phyloP scores from a whole-genome alignment of 371 early-diverging fungal genomes.

The Mucor indicus region DNA sequence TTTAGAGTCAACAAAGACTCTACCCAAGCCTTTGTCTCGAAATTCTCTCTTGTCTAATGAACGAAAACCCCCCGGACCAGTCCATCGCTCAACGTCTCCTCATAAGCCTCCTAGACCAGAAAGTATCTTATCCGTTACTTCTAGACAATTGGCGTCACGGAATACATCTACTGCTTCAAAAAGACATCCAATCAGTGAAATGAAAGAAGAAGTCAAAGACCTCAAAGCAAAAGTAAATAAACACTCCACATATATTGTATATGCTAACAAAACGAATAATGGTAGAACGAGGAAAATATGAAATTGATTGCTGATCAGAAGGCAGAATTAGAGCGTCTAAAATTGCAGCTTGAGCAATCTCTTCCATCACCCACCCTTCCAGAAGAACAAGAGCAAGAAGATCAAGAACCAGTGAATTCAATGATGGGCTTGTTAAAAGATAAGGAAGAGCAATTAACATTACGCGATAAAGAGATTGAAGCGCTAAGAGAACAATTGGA shows the following conservation, averaged over 20 bases:
- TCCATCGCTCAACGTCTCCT: conserved; percentile 8
- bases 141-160: neutral
- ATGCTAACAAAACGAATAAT: too few relatives aligned
- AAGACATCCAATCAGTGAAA: conserved; percentile 18
- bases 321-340: conserved; percentile 26
- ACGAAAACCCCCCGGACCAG: conserved; percentile 5
- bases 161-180: conserved; percentile 7
- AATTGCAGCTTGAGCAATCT: conserved; percentile 19
- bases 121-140: neutral
- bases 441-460: conserved; percentile 21
- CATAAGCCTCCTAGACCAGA: neutral
- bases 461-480: conserved; percentile 33
- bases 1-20: conserved; percentile 6
- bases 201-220: conserved; percentile 29
- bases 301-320: conserved; percentile 44
- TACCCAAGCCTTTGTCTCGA: conserved; percentile 14
- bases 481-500: conserved; percentile 18
- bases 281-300: conserved; percentile 42
- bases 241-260: neutral
- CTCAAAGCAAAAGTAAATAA: conserved; percentile 23
- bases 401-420: conserved; percentile 1
- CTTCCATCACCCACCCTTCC: too few relatives aligned
- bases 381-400: conserved; percentile 1
- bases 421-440: conserved; percentile 4
- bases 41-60: conserved; percentile 11